Base-by-base conservation (phyloP, 2,329 filamentous ascomycete genomes). In the Celoporthe dispersa region DNA sequence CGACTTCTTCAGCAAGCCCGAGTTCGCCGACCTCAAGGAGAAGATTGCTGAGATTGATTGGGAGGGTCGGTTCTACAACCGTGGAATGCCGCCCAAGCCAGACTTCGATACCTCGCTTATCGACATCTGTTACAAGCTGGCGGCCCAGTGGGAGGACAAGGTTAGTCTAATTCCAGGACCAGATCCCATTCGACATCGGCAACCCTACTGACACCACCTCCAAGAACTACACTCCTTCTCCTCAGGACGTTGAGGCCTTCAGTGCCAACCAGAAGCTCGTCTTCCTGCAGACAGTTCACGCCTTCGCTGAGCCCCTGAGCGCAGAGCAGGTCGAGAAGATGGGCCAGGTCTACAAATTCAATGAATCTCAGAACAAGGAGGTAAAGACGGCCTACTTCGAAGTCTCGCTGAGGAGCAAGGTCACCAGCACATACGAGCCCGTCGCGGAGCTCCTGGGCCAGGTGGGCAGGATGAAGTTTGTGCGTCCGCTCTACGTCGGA, bases 401-500 rank as follows among this genome's bases (percentile, higher is more conserved):
- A 67, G 87, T 98, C 44, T 93, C 93, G 1, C 86, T 99, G 77
- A 88, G 88, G 75, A 92, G 93, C 16, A 88, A 90, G 69, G 92
- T 94, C 75, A 80, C 86, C 66, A 87, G 85, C 69, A 88, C 92
- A 51, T 93, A 95, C 76, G 78, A 88, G 71, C 90, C 91, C 1
- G 89, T 93, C 0, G 90, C 91, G 1, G 88, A 92, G 70, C 84
- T 98, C 68, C 84, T 98, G 53, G 92, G 93, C 41, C 86, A 86
- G 66, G 94, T 98, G 33, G 96, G 96, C 16, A 86, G 96, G 69
- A 98, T 99, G 96, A 98, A 98, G 87, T 98, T 95, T 80, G 95
- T 98, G 70, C 86, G 95, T 63, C 94, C 95, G 31, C 81, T 98
- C 77, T 98, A 91, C 82, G 87, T 91, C 72, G 87, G 88, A 64